Conservation (phyloP, 2,329 filamentous ascomycete species). For the Pochonia chlamydosporia region DNA sequence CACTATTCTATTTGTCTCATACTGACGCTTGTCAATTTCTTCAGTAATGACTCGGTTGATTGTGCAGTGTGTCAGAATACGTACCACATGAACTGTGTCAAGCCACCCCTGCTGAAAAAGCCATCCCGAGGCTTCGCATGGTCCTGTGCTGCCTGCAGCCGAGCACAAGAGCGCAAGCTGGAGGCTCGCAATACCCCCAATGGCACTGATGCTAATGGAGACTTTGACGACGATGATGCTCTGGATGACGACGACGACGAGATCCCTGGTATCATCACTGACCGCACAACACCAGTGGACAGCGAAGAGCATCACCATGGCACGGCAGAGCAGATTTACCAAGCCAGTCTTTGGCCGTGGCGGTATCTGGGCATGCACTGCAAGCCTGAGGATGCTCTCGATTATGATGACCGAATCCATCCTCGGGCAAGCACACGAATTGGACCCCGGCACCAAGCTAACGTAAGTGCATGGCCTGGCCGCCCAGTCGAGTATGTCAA, state of each 20-base stretch:
- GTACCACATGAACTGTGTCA: constrained; percentile 98
- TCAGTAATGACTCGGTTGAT: constrained; percentile 87
- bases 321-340: constrained; percentile 83
- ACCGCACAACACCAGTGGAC: constrained; percentile 58
- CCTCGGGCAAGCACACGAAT: constrained; percentile 89
- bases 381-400: constrained; percentile 87
- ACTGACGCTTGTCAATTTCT: not conserved
- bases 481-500: constrained; percentile 87
- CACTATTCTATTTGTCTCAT: not conserved
- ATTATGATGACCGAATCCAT: constrained; percentile 97
- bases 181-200: constrained; percentile 85
- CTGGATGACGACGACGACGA: constrained; percentile 69
- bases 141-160: constrained; percentile 93
- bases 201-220: constrained; percentile 59
- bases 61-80: constrained; percentile 92
- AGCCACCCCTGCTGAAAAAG: constrained; percentile 87
- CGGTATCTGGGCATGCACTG: constrained; percentile 94
- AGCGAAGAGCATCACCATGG: constrained; percentile 51
- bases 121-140: constrained; percentile 95
- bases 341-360: constrained; percentile 94
- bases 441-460: constrained; percentile 86
- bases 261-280: constrained; percentile 49
- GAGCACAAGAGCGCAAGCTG: constrained; percentile 88
- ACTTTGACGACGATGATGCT: constrained; percentile 59
- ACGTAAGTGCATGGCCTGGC: constrained; percentile 78